A percentile compares a stretch with the other conserved stretches of the same genome.
Evolutionary conservation across 768 basidiomycete genomes (phyloP).

Genomic region (Rhizopogon vesiculosus): DNA sequence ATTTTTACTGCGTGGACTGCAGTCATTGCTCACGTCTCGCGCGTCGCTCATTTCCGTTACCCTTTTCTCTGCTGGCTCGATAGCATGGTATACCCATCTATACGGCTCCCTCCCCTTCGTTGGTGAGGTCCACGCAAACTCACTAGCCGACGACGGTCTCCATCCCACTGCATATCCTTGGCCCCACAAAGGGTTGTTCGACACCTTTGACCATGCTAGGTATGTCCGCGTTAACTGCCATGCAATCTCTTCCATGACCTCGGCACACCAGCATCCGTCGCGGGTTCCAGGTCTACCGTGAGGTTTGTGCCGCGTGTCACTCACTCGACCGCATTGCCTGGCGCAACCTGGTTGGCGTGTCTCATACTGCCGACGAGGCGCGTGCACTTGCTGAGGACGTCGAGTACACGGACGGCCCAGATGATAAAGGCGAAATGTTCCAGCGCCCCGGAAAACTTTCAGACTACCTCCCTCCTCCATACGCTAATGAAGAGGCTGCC

Average conservation of each 20-base stretch:
- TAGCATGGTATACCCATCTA: slow-evolving; percentile 95
- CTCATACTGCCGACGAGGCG: slow-evolving; percentile 88
- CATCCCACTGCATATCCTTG: slow-evolving; percentile 87
- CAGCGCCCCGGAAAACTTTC: slow-evolving; percentile 96
- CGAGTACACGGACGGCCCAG: slow-evolving; percentile 95
- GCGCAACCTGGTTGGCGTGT: slow-evolving; percentile 98
- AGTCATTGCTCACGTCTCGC: slow-evolving; percentile 70
- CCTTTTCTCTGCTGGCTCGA: slow-evolving; percentile 76
- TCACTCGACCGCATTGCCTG: slow-evolving; percentile 99
- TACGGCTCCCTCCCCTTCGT: slow-evolving; percentile 90
- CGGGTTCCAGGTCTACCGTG: slow-evolving; percentile 96
- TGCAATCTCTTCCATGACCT: slow-evolving; percentile 3
- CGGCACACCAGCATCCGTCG: slow-evolving; percentile 71
- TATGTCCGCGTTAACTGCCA: slow-evolving; percentile 34
- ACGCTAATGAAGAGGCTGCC: slow-evolving; percentile 97
- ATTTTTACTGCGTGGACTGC: slow-evolving; percentile 1
- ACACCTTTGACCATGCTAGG: slow-evolving; percentile 97
- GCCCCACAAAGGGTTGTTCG: slow-evolving; percentile 83
- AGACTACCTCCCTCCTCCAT: slow-evolving; percentile 93
- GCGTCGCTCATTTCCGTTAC: slow-evolving; percentile 72
- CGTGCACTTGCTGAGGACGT: slow-evolving; percentile 93
- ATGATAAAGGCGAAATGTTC: slow-evolving; percentile 97
- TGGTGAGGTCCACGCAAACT: slow-evolving; percentile 89
- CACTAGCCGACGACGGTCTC: slow-evolving; percentile 89
- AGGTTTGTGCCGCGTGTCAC: slow-evolving; percentile 98